A percentile compares a stretch with the other conserved stretches of the same genome.
Evolutionary conservation across 441 rosid species (phyloP).

Genomic region (Breynia disticha): DNA sequence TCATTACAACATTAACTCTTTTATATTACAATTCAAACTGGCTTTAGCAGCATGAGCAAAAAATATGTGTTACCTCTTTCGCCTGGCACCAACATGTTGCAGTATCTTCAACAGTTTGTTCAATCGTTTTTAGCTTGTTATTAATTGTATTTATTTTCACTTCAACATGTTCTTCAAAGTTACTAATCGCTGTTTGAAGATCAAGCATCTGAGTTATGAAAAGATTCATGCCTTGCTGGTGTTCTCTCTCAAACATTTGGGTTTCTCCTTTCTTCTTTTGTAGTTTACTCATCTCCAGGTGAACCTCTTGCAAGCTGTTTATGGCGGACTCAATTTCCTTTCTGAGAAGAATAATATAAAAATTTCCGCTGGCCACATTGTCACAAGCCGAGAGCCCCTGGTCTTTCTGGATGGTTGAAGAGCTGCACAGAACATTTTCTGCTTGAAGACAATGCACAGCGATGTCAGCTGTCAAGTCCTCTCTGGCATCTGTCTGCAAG

Average conservation of each 20-base stretch:
- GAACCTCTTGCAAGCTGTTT: constrained; percentile 64
- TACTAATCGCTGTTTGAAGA: constrained; percentile 39
- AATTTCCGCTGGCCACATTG: constrained; percentile 37
- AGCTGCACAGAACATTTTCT: constrained; percentile 18
- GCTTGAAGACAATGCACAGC: constrained; percentile 26
- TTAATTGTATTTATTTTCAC: constrained; percentile 34
- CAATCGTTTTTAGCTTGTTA: constrained; percentile 41
- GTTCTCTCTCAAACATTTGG: constrained; percentile 41
- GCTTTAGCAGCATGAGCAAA: neutral
- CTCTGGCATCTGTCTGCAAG: constrained; percentile 42
- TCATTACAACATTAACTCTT: too few relatives aligned
- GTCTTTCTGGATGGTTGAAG: constrained; percentile 5
- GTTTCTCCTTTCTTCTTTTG: constrained; percentile 59
- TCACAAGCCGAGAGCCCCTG: too few relatives aligned
- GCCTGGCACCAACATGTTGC: constrained; percentile 35
- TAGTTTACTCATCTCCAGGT: constrained; percentile 58
- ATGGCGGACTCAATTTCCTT: constrained; percentile 80
- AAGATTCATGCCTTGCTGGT: constrained; percentile 40
- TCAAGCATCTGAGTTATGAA: constrained; percentile 39
- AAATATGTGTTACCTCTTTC: constrained; percentile 44
- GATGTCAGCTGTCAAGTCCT: constrained; percentile 24
- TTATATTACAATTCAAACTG: neutral
- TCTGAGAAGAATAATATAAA: constrained; percentile 56
- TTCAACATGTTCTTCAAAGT: constrained; percentile 47
- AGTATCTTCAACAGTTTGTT: constrained; percentile 33